Base-by-base conservation (phyloP, 345 rosid genomes). In the Nasturtium officinale region DNA sequence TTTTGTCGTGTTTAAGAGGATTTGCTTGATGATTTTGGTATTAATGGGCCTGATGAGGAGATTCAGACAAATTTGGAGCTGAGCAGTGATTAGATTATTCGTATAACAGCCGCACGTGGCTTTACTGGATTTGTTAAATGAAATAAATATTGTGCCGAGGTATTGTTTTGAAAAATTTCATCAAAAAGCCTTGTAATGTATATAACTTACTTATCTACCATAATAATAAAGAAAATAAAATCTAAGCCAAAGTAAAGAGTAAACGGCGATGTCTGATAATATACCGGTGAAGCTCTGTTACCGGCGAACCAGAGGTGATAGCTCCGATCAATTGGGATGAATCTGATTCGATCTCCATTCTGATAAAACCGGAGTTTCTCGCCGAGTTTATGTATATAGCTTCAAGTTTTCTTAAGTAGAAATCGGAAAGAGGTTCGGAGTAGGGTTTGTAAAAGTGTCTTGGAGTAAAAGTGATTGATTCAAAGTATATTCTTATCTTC, bases 401-500 rank as follows among this genome's bases (percentile, higher is more conserved):
- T 29, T 45, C 25, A 37, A 65, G 67, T 74, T 67, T 57, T 66
- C 60, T 35, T 43, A 47, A 8, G 29, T 43, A 68, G 11, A 28
- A 53, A 67, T 17, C 5, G 21, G 12, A 38, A 7, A 50, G n/a
- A 64, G 6, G 9, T 5, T 13, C 47, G 6, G 78, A 74, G 73
- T 50, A 28, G 67, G 67, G 67, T 74, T 73, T 46, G 77, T 54
- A 50, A 72, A 40, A 40, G 43, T 62, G 40, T 62, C 55, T 53
- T 62, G 50, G 45, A 54, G 42, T 56, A 48, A 57, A 66, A 66
- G 38, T n/a, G 51, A 3, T 50, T 40, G 73, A 74, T 46, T 65
- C 61, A 40, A 57, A 67, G 11, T n/a, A 46, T 62, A 76, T 61
- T 69, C 68, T 43, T 61, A 61, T 62, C 75, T 65, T 61, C 42